These are phyloP conservation scores for Coffea eugenioides DNA, from an alignment of 257 asterid species.

Conservation along the genomic window DNA sequence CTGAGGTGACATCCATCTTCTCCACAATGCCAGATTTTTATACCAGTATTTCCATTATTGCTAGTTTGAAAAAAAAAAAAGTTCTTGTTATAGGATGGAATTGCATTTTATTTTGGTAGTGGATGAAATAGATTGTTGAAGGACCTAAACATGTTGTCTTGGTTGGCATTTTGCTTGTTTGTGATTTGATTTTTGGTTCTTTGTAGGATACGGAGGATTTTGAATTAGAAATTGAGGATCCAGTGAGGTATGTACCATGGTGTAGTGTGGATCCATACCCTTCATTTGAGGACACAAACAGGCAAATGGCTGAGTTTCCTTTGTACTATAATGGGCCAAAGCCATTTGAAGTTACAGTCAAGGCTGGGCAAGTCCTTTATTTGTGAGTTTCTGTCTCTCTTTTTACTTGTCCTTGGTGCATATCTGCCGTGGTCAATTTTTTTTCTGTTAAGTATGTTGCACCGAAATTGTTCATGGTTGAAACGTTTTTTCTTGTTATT, in stretches of 20 bases:
- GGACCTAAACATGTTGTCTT: background rate
- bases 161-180: background rate
- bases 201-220: slow-evolving; percentile 68
- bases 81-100: background rate
- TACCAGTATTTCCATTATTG: background rate
- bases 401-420: slow-evolving; percentile 1
- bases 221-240: slow-evolving; percentile 62
- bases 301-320: slow-evolving; percentile 58
- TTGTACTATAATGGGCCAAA: slow-evolving; percentile 73
- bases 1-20: slow-evolving; percentile 38
- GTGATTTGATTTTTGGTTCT: background rate
- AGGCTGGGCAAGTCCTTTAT: slow-evolving; percentile 86
- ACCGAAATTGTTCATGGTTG: background rate
- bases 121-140: background rate
- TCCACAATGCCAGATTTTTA: background rate
- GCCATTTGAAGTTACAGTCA: slow-evolving; percentile 86
- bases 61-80: background rate
- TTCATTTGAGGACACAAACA: slow-evolving; percentile 40
- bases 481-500: background rate
- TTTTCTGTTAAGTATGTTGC: no score
- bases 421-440: background rate
- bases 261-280: slow-evolving; percentile 89
- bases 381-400: slow-evolving; percentile 50
- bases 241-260: slow-evolving; percentile 69
- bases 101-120: background rate